phyloP scores from a whole-genome alignment of 2,329 filamentous ascomycete genomes.

The Leptodontidium sp. region DNA sequence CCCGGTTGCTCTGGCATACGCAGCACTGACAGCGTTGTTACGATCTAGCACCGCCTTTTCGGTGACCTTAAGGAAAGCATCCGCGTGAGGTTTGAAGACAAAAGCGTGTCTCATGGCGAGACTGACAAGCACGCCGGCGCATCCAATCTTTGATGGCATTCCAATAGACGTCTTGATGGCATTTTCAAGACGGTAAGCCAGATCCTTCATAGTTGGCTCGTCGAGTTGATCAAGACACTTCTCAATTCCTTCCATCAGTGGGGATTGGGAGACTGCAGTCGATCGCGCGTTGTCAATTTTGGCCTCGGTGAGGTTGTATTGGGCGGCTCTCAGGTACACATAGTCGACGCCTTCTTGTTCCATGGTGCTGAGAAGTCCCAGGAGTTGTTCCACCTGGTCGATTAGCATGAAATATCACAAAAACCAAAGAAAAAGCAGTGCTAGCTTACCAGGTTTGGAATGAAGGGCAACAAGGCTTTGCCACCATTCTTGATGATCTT shows the following conservation, averaged over 20 bases:
- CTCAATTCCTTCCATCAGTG: constrained; percentile 92
- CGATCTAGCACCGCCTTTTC: constrained; percentile 86
- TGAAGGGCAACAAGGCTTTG: constrained; percentile 79
- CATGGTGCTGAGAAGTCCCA: constrained; percentile 84
- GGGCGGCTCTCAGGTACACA: constrained; percentile 85
- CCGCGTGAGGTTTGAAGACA: constrained; percentile 78
- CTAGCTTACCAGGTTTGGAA: constrained; percentile 68
- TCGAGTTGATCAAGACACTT: constrained; percentile 87
- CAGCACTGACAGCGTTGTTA: constrained; percentile 91
- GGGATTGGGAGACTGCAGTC: constrained; percentile 82
- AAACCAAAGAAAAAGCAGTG: background rate
- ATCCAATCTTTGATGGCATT: constrained; percentile 93
- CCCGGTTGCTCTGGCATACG: constrained; percentile 85
- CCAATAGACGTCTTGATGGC: constrained; percentile 88
- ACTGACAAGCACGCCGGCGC: constrained; percentile 83
- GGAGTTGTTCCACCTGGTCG: constrained; percentile 71
- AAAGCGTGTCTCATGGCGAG: constrained; percentile 82
- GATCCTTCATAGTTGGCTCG: constrained; percentile 75
- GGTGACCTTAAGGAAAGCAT: constrained; percentile 78
- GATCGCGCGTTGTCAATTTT: constrained; percentile 90
- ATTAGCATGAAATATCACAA: background rate
- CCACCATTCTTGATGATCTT: constrained; percentile 91
- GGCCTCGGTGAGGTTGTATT: constrained; percentile 85
- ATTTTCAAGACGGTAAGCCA: constrained; percentile 76
- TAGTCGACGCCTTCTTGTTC: constrained; percentile 93